A percentile compares a stretch with the other conserved stretches of the same genome.
These are phyloP conservation scores for Selaginella tamariscina DNA, from an alignment of 75 land plant genomes.

Conservation along the genomic window DNA sequence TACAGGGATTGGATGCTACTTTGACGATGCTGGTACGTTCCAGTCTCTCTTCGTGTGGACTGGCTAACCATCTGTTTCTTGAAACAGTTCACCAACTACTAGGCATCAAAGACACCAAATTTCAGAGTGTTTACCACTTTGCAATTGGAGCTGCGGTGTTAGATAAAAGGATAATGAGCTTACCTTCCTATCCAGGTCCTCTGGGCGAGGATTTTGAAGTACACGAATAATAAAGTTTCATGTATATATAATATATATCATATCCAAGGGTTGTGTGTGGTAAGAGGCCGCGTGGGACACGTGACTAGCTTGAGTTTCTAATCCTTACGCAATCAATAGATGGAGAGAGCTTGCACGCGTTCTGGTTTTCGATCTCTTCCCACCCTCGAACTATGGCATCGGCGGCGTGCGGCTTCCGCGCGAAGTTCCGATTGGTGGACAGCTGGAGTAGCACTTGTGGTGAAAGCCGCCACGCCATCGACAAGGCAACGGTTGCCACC, in stretches of 20 bases:
- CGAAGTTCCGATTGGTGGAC: background rate
- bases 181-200: background rate
- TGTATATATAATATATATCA: background rate
- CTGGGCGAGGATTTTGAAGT: too few relatives aligned
- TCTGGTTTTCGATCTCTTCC: too few relatives aligned
- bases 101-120: background rate
- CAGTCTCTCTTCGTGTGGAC: background rate
- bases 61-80: background rate
- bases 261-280: background rate
- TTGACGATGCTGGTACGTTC: conserved; percentile 84
- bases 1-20: conserved; percentile 97
- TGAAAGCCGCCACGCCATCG: conserved; percentile 15
- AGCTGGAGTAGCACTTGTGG: conserved; percentile 12
- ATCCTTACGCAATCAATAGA: too few relatives aligned
- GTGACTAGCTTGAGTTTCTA: too few relatives aligned
- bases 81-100: background rate
- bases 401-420: too few relatives aligned
- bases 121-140: background rate
- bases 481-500: conserved; percentile 5
- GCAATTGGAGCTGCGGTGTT: background rate
- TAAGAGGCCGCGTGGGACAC: background rate
- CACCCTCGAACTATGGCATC: too few relatives aligned
- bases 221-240: background rate
- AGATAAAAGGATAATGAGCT: background rate
- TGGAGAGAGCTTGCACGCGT: too few relatives aligned